Percentiles rank a stretch among this genome's conserved stretches.
Conservation (phyloP, 164 flowering plant genomes). For the Santalum album region DNA sequence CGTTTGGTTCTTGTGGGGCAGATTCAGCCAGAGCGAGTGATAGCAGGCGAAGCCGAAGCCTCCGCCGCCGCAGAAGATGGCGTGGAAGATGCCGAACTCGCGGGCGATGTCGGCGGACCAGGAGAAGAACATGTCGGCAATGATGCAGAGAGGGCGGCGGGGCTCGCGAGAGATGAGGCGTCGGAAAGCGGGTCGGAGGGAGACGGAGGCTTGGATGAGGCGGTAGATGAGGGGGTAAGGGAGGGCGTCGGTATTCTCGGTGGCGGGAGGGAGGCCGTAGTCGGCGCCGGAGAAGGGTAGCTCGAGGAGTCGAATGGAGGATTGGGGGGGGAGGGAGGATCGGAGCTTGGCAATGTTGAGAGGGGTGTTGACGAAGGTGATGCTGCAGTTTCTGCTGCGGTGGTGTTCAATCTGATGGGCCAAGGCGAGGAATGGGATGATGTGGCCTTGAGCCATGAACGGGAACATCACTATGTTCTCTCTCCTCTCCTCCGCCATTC, state of each 20-base stretch:
- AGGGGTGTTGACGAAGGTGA: constrained; percentile 39
- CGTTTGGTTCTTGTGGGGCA: constrained; percentile 14
- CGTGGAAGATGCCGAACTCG: constrained; percentile 32
- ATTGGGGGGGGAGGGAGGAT: constrained; percentile 22
- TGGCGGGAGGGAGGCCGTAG: constrained; percentile 43
- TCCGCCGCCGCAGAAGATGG: constrained; percentile 28
- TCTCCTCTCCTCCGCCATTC: constrained; percentile 7
- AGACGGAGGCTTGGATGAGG: constrained; percentile 22
- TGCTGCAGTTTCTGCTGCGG: constrained; percentile 9
- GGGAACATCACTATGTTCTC: constrained; percentile 30
- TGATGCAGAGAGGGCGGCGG: constrained; percentile 15
- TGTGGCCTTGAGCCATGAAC: constrained; percentile 39
- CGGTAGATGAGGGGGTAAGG: constrained; percentile 21
- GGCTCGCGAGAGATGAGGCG: constrained; percentile 13
- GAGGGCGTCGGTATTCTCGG: constrained; percentile 39
- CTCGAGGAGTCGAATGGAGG: constrained; percentile 32
- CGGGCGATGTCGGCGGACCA: constrained; percentile 34
- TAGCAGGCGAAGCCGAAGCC: constrained; percentile 42
- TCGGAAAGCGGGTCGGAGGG: constrained; percentile 25
- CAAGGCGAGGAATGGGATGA: constrained; percentile 38
- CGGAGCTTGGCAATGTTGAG: constrained; percentile 32
- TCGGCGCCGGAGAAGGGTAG: constrained; percentile 38
- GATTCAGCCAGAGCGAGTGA: constrained; percentile 30
- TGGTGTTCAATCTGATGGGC: constrained; percentile 21
- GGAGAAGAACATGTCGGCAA: constrained; percentile 15